These are phyloP conservation scores for Combretum micranthum DNA, from an alignment of 345 rosid species.

Conservation along the genomic window DNA sequence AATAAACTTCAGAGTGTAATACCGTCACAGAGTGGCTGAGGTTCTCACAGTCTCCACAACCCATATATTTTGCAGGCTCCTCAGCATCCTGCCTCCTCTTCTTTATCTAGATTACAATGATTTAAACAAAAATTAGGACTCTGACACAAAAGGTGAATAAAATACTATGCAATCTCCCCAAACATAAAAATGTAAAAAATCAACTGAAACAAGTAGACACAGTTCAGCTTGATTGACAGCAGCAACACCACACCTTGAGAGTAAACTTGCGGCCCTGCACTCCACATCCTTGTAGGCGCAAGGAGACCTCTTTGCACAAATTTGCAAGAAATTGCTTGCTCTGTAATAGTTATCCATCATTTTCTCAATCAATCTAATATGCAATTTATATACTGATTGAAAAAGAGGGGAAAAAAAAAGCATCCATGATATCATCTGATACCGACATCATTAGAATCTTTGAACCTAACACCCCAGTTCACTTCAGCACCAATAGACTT, in stretches of 20 bases:
- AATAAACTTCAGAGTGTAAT: constrained; percentile 7
- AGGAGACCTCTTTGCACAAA: constrained; percentile 84
- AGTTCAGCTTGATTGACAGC: too few species aligned
- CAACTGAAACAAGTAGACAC: too few species aligned
- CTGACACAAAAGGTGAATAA: neutral
- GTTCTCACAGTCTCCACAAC: constrained; percentile 85
- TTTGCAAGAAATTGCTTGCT: constrained; percentile 55
- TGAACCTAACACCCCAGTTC: constrained; percentile 94
- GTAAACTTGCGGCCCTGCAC: constrained; percentile 78
- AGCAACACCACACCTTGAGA: constrained; percentile 47
- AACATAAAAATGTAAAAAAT: too few species aligned
- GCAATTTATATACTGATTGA: constrained; percentile 5
- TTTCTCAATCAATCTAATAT: constrained; percentile 5
- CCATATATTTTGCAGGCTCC: constrained; percentile 90
- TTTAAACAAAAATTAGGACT: neutral
- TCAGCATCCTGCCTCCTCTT: constrained; percentile 70
- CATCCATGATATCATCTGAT: constrained; percentile 11
- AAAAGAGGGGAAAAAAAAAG: constrained; percentile 4
- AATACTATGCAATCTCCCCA: too few species aligned
- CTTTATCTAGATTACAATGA: constrained; percentile 48
- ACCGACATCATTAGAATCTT: constrained; percentile 67
- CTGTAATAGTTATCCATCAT: constrained; percentile 28
- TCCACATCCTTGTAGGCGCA: constrained; percentile 82
- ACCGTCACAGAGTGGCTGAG: constrained; percentile 80
- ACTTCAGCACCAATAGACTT: constrained; percentile 96